phyloP scores from a whole-genome alignment of 129 eudicot species.

The Glebionis coronaria region DNA sequence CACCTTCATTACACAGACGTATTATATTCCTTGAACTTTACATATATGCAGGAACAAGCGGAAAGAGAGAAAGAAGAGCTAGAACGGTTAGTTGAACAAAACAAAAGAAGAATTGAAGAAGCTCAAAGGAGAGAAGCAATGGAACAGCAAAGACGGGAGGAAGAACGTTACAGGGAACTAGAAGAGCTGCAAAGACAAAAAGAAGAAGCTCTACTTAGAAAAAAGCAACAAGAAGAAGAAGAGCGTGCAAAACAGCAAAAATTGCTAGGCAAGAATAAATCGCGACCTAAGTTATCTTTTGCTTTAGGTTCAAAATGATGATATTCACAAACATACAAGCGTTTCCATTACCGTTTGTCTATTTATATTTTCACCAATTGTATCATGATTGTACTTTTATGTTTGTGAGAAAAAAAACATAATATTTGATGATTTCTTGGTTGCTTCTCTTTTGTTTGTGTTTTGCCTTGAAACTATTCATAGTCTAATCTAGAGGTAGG shows the following conservation, averaged over 20 bases:
- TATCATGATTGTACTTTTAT: background rate
- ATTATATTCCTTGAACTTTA: background rate
- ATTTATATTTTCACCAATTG: background rate
- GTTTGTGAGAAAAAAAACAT: constrained; percentile 1
- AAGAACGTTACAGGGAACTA: constrained; percentile 77
- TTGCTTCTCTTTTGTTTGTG: background rate
- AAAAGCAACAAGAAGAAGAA: constrained; percentile 91
- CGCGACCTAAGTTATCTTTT: constrained; percentile 79
- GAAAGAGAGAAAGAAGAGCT: constrained; percentile 79
- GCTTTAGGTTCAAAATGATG: constrained; percentile 64
- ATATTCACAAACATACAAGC: background rate
- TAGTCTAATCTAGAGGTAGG: no score
- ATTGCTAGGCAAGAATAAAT: constrained; percentile 70
- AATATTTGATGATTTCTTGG: background rate
- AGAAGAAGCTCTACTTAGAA: constrained; percentile 75
- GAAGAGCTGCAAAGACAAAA: constrained; percentile 91
- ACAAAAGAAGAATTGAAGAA: constrained; percentile 77
- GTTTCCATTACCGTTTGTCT: background rate
- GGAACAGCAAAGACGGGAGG: constrained; percentile 73
- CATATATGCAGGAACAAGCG: constrained; percentile 54
- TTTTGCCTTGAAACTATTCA: background rate
- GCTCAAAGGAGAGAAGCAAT: constrained; percentile 84
- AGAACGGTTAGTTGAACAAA: constrained; percentile 77
- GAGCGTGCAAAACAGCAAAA: constrained; percentile 82
- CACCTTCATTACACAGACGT: background rate